phyloP scores from a whole-genome alignment of 176 grass and related monocot genomes.

The Cenchrus americanus region DNA sequence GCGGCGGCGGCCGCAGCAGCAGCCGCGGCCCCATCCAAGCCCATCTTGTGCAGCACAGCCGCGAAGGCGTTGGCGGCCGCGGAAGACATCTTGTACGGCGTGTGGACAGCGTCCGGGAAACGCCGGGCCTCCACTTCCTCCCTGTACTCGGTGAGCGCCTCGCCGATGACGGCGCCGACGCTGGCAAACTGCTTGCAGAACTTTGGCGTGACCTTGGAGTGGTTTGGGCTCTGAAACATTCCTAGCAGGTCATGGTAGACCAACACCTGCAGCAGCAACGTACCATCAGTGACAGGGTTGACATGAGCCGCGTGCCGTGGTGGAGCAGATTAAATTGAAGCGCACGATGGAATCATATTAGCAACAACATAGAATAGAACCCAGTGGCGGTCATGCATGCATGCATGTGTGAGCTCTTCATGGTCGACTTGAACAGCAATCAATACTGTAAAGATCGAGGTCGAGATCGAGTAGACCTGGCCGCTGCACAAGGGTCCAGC shows the following conservation, averaged over 20 bases:
- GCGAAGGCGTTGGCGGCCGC: constrained; percentile 63
- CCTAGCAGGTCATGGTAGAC: constrained; percentile 91
- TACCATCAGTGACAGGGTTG: not conserved
- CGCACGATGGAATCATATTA: too few species aligned
- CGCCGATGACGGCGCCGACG: constrained; percentile 67
- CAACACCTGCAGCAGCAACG: constrained; percentile 74
- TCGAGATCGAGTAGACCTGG: constrained; percentile 59
- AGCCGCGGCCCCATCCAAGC: constrained; percentile 67
- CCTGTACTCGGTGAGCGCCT: constrained; percentile 68
- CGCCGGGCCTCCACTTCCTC: constrained; percentile 69
- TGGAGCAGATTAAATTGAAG: not conserved
- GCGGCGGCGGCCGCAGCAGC: constrained; percentile 64
- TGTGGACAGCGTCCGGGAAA: constrained; percentile 64
- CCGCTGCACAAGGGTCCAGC: constrained; percentile 86
- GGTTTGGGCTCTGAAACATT: constrained; percentile 86
- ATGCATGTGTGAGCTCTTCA: too few species aligned
- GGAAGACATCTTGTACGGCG: constrained; percentile 69
- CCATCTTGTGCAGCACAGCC: constrained; percentile 69
- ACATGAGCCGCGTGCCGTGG: not conserved
- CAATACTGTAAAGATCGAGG: too few species aligned
- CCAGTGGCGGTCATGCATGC: too few species aligned
- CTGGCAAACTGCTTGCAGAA: constrained; percentile 84
- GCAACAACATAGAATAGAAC: too few species aligned
- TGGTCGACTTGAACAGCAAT: too few species aligned
- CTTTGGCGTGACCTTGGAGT: constrained; percentile 87